Evolutionary conservation across 1,284 basidiomycete species (phyloP), one percentile per base, ranked within the genome.

Genomic region (Marasmius sp.): DNA sequence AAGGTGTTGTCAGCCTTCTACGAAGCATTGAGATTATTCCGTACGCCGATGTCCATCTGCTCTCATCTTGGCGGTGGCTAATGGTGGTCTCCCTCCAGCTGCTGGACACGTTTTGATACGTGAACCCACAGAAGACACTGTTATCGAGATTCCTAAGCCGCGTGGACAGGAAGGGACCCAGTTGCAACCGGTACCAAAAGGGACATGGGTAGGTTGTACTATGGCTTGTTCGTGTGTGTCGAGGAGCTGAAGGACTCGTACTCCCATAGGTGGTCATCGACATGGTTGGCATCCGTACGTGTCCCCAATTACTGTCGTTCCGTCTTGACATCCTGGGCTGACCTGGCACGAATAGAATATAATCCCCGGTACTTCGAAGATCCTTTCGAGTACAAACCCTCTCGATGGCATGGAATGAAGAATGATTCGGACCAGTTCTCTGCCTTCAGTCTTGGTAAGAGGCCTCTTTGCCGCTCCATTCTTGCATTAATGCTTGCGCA

Each of bases 301-400:
- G 3, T 52, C 12, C 37, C 11, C 16, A 1, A 45, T 8, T n/a
- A n/a, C n/a, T n/a, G n/a, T n/a, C n/a, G 33, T 33, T 51, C 8
- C 7, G 27, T 34, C 20, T 38, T 45, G 20, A 27, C 27, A 5
- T 27, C 11, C 12, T 38, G 34, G 6, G 16, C 14, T 20, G 22
- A 14, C 12, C 33, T 51, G 9, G n/a, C 37, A 5, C 12, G 8
- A 18, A 45, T 57, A 70, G 68, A 69, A 50, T 65, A 65, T 58
- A 73, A 75, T 59, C 66, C 72, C 6, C 57, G 66, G 7, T 57
- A 65, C 34, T 74, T 70, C 62, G 64, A 69, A 6, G 69, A 75
- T 7, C 72, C 74, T 10, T 62, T 69, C 20, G 62, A 62, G 33
- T 75, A 70, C 63, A 60, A 68, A 33, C 74, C 74, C 8, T 69